Evolutionary conservation across 2,329 filamentous ascomycete genomes (phyloP).

Genomic region (Colletotrichum chrysophilum): DNA sequence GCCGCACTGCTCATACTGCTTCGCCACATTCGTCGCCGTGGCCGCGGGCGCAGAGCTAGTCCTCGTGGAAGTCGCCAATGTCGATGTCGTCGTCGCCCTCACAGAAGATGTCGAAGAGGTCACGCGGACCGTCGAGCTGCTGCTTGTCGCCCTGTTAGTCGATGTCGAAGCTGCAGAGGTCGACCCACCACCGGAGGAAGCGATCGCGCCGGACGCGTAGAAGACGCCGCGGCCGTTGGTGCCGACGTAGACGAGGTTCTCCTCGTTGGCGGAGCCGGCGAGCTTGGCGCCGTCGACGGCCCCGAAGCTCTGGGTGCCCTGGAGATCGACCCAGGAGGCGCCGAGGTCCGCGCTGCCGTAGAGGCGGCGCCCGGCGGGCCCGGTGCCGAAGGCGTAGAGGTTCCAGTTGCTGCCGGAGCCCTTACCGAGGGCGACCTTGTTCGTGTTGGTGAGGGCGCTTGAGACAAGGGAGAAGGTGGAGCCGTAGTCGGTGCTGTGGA

Average conservation of each 20-base stretch:
- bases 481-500: conserved; percentile 58
- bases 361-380: conserved; percentile 44
- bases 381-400: conserved; percentile 52
- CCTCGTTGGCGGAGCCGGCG: conserved; percentile 50
- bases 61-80: not conserved
- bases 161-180: not conserved
- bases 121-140: not conserved
- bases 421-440: conserved; percentile 48
- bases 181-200: conserved; percentile 4
- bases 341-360: conserved; percentile 51
- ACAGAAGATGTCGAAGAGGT: not conserved
- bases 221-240: conserved; percentile 56
- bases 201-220: conserved; percentile 25
- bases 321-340: conserved; percentile 51
- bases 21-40: conserved; percentile 12
- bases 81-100: not conserved
- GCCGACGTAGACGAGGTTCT: conserved; percentile 52
- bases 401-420: conserved; percentile 47
- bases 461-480: conserved; percentile 47
- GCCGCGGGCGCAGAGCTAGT: conserved; percentile 9
- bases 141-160: not conserved
- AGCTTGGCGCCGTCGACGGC: conserved; percentile 43
- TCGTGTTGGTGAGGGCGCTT: conserved; percentile 40
- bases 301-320: conserved; percentile 53
- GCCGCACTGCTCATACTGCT: conserved; percentile 43